Evolutionary conservation across 2,329 filamentous ascomycete genomes (phyloP).

Genomic region (Calonectria pteridis): DNA sequence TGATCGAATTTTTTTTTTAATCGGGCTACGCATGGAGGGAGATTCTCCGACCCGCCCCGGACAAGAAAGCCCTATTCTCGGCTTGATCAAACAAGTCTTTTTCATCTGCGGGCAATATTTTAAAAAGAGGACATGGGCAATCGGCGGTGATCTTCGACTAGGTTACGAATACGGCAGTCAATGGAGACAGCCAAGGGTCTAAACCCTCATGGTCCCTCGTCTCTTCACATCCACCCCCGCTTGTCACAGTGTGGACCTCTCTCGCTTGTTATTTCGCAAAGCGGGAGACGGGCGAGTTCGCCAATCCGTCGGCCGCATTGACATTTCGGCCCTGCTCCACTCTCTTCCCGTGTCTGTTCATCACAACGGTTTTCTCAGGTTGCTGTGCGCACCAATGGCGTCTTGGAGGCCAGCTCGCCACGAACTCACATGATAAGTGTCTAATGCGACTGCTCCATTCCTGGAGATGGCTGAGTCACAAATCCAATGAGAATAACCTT

Average conservation of each 20-base stretch:
- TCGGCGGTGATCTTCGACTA: slow-evolving; percentile 29
- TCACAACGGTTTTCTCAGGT: slow-evolving; percentile 34
- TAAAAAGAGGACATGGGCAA: slow-evolving; percentile 22
- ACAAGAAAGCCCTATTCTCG: slow-evolving; percentile 18
- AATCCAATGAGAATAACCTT: slow-evolving; percentile 30
- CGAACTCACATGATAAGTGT: slow-evolving; percentile 45
- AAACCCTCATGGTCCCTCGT: slow-evolving; percentile 35
- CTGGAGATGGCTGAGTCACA: slow-evolving; percentile 36
- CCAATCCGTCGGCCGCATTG: slow-evolving; percentile 36
- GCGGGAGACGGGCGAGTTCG: slow-evolving; percentile 27
- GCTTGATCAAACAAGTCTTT: slow-evolving; percentile 20
- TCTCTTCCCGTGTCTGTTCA: slow-evolving; percentile 21
- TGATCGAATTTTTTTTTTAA: slow-evolving; percentile 23
- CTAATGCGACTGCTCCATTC: slow-evolving; percentile 44
- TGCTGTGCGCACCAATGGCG: slow-evolving; percentile 32
- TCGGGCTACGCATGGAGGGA: slow-evolving; percentile 31
- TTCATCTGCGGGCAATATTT: slow-evolving; percentile 25
- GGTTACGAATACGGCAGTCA: slow-evolving; percentile 38
- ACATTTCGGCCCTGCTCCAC: slow-evolving; percentile 29
- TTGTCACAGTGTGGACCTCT: slow-evolving; percentile 39
- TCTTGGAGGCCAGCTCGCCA: slow-evolving; percentile 27
- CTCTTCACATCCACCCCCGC: slow-evolving; percentile 36
- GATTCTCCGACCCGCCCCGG: slow-evolving; percentile 27
- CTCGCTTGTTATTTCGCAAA: slow-evolving; percentile 24
- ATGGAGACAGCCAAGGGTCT: slow-evolving; percentile 31